Base-by-base conservation (phyloP, 2,329 filamentous ascomycete species). In the Helminthosporium solani region DNA sequence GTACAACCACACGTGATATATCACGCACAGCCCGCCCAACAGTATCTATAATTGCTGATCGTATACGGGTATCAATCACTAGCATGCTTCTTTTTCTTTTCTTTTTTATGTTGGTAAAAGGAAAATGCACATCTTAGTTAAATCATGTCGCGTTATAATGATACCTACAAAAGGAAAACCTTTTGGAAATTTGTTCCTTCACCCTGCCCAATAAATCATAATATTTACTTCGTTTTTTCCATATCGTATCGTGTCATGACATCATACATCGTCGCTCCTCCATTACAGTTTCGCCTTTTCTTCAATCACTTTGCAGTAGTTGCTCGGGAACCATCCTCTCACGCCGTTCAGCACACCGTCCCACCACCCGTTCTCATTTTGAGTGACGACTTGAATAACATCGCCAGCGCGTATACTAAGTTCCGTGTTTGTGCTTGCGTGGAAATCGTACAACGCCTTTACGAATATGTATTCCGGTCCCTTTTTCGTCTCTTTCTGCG, bases 311-410 rank as follows among this genome's bases (percentile, higher is more conserved):
- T 12, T 38, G 38, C 11, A 30, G 15, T 42, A 42, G 31, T 38
- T 47, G n/a, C 39, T 38, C 5, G 44, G 44, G 15, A 47, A 36
- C 44, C 44, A 47, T 12, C 39, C 44, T 16, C 44, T 27, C 11
- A 33, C 38, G 19, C 39, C 44, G n/a, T 37, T 21, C 7, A 42
- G 2, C 20, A 42, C 33, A 15, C 38, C 44, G 14, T 42, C 44
- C 31, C 33, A 40, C 43, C 43, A 46, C 12, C 43, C 43, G 16
- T 30, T 46, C 9, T 35, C 33, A 12, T 33, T 12, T 14, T 28
- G 16, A 6, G 19, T 16, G 7, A 46, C 33, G 1, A 46, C 35
- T 15, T 35, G 20, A 14, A 44, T 33, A 4, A 44, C 19, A 19
- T 43, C 46, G 25, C 40, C 40, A 6, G 33, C 8, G n/a, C 16